phyloP scores from a whole-genome alignment of 805 yeast genomes.

The Kodamaea laetipori region DNA sequence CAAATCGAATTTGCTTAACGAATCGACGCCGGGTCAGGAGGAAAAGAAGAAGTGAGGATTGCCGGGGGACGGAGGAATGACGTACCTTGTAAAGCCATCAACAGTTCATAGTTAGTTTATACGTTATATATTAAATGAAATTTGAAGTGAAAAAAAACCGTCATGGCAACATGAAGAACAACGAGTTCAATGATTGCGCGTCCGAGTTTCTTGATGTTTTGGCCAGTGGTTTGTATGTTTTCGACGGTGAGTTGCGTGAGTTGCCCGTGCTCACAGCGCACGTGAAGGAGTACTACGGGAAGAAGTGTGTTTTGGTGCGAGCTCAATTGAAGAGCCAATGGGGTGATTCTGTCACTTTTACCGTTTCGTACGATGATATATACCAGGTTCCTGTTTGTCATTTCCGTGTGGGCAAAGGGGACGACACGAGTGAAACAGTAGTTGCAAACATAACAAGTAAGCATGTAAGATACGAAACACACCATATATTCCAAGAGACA shows the following conservation, averaged over 20 bases:
- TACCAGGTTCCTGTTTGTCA: constrained; percentile 35
- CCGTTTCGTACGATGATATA: constrained; percentile 31
- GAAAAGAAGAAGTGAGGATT: constrained; percentile 13
- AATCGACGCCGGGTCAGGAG: constrained; percentile 37
- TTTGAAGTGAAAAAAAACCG: constrained; percentile 7
- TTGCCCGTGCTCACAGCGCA: constrained; percentile 13
- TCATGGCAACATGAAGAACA: constrained; percentile 5
- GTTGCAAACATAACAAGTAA: not conserved
- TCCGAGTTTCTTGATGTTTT: constrained; percentile 5
- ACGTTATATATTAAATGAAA: not conserved
- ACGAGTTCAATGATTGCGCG: constrained; percentile 19
- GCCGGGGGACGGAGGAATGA: not conserved
- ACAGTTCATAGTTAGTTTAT: not conserved
- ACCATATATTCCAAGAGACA: constrained; percentile 14
- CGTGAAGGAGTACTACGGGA: constrained; percentile 5
- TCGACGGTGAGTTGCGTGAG: not conserved
- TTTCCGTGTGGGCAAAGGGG: constrained; percentile 21
- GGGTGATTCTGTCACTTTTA: constrained; percentile 22
- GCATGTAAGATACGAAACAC: constrained; percentile 11
- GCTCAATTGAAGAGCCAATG: not conserved
- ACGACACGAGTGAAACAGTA: not conserved
- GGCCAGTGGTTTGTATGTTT: constrained; percentile 6
- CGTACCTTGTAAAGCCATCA: not conserved
- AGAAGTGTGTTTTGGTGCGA: constrained; percentile 6
- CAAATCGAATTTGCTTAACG: constrained; percentile 57